A percentile compares a stretch with the other conserved stretches of the same genome.
Evolutionary conservation across 169 alveolate species (phyloP).

Genomic region (Theileria orientalis): DNA sequence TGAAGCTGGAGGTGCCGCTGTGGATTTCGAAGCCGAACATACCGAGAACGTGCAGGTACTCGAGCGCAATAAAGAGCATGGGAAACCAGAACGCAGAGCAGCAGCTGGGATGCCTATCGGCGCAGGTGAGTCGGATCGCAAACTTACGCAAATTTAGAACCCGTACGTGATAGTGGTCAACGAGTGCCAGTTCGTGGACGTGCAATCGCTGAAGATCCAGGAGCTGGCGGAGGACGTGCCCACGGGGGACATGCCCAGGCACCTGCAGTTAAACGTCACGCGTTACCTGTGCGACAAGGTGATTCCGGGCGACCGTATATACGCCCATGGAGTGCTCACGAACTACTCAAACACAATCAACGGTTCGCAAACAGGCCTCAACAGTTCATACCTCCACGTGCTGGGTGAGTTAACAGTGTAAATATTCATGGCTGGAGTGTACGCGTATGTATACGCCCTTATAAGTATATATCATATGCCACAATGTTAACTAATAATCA

Average conservation of each 20-base stretch:
- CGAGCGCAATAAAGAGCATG: slow-evolving; percentile 69
- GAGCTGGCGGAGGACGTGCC: slow-evolving; percentile 98
- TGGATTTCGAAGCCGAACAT: slow-evolving; percentile 85
- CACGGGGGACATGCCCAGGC: slow-evolving; percentile 90
- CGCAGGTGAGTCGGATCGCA: slow-evolving; percentile 8
- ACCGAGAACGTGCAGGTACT: slow-evolving; percentile 74
- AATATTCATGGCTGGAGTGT: slow-evolving; percentile 47
- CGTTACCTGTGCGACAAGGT: slow-evolving; percentile 91
- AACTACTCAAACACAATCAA: slow-evolving; percentile 62
- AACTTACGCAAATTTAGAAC: slow-evolving; percentile 73
- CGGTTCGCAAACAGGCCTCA: slow-evolving; percentile 59
- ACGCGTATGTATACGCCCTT: no score
- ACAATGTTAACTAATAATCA: not conserved
- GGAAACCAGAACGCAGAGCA: slow-evolving; percentile 63
- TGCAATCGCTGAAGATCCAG: slow-evolving; percentile 93
- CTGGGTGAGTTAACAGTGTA: slow-evolving; percentile 75
- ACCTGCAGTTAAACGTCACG: slow-evolving; percentile 83
- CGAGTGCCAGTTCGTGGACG: slow-evolving; percentile 93
- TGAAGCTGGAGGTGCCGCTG: slow-evolving; percentile 82
- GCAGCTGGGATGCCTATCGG: slow-evolving; percentile 73
- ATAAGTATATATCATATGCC: no score
- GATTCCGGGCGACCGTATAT: slow-evolving; percentile 97
- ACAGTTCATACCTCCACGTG: slow-evolving; percentile 78
- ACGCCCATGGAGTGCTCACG: slow-evolving; percentile 90
- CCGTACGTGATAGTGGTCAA: slow-evolving; percentile 92